Conservation (phyloP, 805 yeast genomes). For the Cyberlindnera lachancei region DNA sequence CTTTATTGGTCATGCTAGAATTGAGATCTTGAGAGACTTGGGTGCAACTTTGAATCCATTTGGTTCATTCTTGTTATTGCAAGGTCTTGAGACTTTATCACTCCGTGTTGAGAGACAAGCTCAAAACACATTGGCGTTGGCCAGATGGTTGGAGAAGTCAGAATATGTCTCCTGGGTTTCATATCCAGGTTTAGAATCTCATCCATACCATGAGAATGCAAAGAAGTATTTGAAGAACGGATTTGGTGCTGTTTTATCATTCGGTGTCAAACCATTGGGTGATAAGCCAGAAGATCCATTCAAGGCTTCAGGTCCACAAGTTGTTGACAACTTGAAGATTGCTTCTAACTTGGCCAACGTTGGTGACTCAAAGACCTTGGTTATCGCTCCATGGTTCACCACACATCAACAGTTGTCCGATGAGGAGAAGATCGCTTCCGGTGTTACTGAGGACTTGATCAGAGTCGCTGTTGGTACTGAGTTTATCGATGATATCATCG, state of each 20-base stretch:
- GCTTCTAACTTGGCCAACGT: conserved; percentile 94
- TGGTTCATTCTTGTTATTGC: conserved; percentile 75
- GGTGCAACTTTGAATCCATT: conserved; percentile 90
- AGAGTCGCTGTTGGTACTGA: conserved; percentile 91
- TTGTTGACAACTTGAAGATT: conserved; percentile 75
- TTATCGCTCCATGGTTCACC: conserved; percentile 92
- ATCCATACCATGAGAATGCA: conserved; percentile 71
- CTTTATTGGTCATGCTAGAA: conserved; percentile 71
- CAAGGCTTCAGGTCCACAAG: conserved; percentile 70
- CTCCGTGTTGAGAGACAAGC: conserved; percentile 92
- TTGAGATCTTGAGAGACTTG: conserved; percentile 82
- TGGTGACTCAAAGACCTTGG: conserved; percentile 93
- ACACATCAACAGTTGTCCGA: conserved; percentile 89
- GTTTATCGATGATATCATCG: conserved; percentile 83
- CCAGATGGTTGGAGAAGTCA: conserved; percentile 64
- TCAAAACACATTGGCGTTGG: conserved; percentile 71
- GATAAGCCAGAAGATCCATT: conserved; percentile 51
- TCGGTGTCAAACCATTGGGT: conserved; percentile 71
- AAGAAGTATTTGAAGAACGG: conserved; percentile 76
- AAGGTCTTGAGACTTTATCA: conserved; percentile 92
- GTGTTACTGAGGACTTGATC: conserved; percentile 83
- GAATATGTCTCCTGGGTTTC: conserved; percentile 84
- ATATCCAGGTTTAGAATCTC: conserved; percentile 81
- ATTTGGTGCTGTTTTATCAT: conserved; percentile 82
- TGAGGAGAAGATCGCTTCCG: conserved; percentile 73